Conservation (phyloP, 1,139 yeast genomes). For the Candida sanyaensis region DNA sequence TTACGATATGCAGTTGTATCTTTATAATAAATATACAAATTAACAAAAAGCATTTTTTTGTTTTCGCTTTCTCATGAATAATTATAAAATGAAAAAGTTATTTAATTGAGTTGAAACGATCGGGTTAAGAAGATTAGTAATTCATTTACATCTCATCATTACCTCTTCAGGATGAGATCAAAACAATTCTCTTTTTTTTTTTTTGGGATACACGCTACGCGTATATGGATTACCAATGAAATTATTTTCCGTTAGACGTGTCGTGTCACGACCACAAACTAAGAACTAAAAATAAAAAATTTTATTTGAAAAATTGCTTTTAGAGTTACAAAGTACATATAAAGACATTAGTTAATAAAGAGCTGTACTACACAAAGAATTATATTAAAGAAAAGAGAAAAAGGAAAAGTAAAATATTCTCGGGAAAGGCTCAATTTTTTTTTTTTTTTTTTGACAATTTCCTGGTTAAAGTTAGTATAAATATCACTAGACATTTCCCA, state of each 20-base stretch:
- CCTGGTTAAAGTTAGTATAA: neutral
- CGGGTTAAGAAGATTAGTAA: neutral
- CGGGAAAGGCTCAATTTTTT: neutral
- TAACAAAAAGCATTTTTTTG: no score
- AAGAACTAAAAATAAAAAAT: neutral
- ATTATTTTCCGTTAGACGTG: neutral
- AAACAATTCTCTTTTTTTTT: neutral
- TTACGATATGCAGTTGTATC: no score
- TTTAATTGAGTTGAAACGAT: neutral
- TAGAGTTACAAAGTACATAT: neutral
- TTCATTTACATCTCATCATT: neutral
- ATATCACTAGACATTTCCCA: conserved; percentile 2
- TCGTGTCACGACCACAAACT: conserved; percentile 1
- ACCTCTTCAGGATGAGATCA: neutral
- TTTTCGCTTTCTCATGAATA: no score
- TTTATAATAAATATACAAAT: no score
- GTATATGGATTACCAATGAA: neutral
- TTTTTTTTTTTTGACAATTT: neutral
- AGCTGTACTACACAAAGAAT: neutral
- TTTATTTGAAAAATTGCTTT: neutral
- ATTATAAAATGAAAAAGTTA: no score
- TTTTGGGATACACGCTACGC: neutral
- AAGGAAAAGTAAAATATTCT: neutral
- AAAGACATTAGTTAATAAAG: neutral
- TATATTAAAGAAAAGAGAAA: neutral